These are phyloP conservation scores for Thelonectria olida DNA, from an alignment of 2,329 filamentous ascomycete genomes.

Conservation along the genomic window DNA sequence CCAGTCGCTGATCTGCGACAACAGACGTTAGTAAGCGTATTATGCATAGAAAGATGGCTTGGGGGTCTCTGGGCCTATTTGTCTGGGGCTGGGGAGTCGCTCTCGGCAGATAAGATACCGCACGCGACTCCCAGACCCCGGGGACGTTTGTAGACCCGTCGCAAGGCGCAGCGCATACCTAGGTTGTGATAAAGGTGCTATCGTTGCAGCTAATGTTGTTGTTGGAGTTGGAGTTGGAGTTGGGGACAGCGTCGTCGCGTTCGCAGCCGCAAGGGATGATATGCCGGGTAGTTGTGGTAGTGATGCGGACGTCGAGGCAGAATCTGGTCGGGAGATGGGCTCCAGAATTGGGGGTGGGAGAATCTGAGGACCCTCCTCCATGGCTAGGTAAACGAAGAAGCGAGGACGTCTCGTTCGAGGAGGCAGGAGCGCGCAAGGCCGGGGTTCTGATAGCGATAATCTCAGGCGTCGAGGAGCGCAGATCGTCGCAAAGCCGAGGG, in stretches of 20 bases:
- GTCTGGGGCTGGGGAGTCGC: not conserved
- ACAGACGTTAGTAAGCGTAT: constrained; percentile 27
- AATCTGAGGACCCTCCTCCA: constrained; percentile 58
- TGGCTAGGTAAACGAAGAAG: constrained; percentile 41
- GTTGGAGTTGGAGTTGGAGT: too few species aligned
- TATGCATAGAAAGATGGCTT: constrained; percentile 12
- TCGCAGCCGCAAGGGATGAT: constrained; percentile 54
- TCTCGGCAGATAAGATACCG: constrained; percentile 17
- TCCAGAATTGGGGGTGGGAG: constrained; percentile 54
- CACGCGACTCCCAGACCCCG: constrained; percentile 11
- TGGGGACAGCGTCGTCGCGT: constrained; percentile 47
- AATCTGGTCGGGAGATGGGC: constrained; percentile 59
- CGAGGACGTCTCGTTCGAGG: constrained; percentile 6
- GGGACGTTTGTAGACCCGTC: not conserved
- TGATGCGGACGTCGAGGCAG: constrained; percentile 56
- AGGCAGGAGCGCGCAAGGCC: constrained; percentile 3
- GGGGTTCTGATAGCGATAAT: constrained; percentile 8
- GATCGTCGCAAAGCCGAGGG: constrained; percentile 7
- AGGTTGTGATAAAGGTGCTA: constrained; percentile 51
- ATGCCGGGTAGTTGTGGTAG: constrained; percentile 58
- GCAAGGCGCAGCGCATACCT: constrained; percentile 50
- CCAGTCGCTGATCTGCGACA: constrained; percentile 31
- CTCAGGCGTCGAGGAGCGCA: constrained; percentile 5
- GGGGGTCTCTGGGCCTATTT: not conserved
- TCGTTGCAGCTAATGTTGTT: constrained; percentile 39